A percentile compares a stretch with the other conserved stretches of the same genome.
phyloP scores from a whole-genome alignment of 805 yeast genomes.

The Pichia exigua region DNA sequence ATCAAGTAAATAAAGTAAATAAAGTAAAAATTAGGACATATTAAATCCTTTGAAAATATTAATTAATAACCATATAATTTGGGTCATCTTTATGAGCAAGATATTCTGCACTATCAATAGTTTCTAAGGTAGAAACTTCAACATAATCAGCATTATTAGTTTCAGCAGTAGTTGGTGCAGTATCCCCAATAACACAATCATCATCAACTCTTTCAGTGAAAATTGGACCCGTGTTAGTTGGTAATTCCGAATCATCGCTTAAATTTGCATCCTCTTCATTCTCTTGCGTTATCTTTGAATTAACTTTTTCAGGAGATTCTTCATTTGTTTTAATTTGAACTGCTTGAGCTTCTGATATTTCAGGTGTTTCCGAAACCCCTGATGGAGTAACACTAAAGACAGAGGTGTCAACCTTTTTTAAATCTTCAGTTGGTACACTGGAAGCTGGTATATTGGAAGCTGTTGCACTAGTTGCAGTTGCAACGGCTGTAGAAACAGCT shows the following conservation, averaged over 20 bases:
- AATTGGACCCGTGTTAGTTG: slow-evolving; percentile 20
- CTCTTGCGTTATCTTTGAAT: background rate
- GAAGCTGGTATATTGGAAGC: too few species aligned
- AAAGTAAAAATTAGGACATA: background rate
- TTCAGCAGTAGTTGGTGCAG: slow-evolving; percentile 4
- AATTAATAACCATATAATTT: slow-evolving; percentile 34
- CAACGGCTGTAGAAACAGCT: slow-evolving; percentile 1
- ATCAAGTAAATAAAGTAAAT: background rate
- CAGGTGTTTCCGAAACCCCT: slow-evolving; percentile 7
- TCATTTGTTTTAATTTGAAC: slow-evolving; percentile 4
- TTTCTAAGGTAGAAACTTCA: slow-evolving; percentile 37
- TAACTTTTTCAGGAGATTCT: slow-evolving; percentile 4
- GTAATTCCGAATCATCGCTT: slow-evolving; percentile 20
- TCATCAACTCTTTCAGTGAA: slow-evolving; percentile 26
- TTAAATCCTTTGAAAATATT: slow-evolving; percentile 2
- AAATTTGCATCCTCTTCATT: slow-evolving; percentile 6
- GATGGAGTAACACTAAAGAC: slow-evolving; percentile 2
- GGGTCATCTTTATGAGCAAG: slow-evolving; percentile 40
- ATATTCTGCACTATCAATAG: slow-evolving; percentile 41
- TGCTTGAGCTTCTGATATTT: slow-evolving; percentile 6
- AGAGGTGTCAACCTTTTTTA: background rate
- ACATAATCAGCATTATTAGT: slow-evolving; percentile 15
- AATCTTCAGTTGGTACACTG: background rate
- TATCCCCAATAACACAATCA: background rate
- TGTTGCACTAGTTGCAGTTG: background rate